phyloP scores from a whole-genome alignment of 805 yeast genomes.

The Ogataea zsoltii region DNA sequence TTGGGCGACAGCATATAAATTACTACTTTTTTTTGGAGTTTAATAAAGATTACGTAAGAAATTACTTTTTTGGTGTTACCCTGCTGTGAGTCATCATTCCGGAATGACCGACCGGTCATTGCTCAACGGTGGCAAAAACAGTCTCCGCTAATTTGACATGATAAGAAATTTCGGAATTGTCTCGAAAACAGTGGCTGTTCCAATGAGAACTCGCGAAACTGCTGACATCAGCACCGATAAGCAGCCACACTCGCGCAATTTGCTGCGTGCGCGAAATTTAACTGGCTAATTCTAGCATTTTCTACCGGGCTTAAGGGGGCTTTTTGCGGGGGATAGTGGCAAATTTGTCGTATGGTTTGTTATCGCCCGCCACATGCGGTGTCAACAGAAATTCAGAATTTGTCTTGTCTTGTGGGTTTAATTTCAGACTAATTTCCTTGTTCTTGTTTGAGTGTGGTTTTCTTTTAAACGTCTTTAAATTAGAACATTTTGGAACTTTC shows the following conservation, averaged over 20 bases:
- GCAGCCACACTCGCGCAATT: slow-evolving; percentile 3
- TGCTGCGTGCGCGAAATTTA: neutral
- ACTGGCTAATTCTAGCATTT: slow-evolving; percentile 1
- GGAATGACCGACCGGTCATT: neutral
- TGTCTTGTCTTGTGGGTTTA: slow-evolving; percentile 6
- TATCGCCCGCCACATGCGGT: slow-evolving; percentile 3
- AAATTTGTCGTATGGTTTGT: neutral
- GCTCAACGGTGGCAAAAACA: neutral
- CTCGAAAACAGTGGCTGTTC: slow-evolving; percentile 4
- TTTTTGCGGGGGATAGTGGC: slow-evolving; percentile 7
- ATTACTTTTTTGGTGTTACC: no score
- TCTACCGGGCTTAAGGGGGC: slow-evolving; percentile 5
- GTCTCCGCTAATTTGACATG: slow-evolving; percentile 1
- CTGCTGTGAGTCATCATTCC: neutral
- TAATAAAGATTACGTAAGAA: neutral
- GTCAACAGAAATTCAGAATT: neutral
- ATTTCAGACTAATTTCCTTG: neutral
- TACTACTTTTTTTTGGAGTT: neutral
- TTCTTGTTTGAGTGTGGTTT: neutral
- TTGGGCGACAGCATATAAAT: slow-evolving; percentile 50
- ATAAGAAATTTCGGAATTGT: slow-evolving; percentile 2
- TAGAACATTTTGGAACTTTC: slow-evolving; percentile 5
- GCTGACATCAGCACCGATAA: slow-evolving; percentile 6
- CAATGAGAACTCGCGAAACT: neutral
- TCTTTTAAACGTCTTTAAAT: neutral